These are phyloP conservation scores for Alternaria brassicae DNA, from an alignment of 2,329 filamentous ascomycete genomes.

Conservation along the genomic window DNA sequence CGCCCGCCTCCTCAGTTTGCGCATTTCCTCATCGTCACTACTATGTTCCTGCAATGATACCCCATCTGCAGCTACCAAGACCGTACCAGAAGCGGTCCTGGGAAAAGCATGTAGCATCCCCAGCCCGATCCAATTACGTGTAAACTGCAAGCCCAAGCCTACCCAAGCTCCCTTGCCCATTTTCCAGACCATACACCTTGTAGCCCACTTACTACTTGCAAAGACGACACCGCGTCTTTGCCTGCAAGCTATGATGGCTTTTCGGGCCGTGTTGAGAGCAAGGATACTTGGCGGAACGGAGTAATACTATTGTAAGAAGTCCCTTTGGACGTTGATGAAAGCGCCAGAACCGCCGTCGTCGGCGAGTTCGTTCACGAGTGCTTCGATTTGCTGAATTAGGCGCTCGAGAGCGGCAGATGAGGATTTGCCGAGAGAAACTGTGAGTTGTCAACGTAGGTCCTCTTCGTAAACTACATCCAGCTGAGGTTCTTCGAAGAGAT, in stretches of 20 bases:
- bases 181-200: not conserved
- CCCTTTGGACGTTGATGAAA: constrained; percentile 72
- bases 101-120: not conserved
- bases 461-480: not conserved
- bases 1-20: not conserved
- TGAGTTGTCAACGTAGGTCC: not conserved
- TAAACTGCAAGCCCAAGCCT: not conserved
- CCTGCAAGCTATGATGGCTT: not conserved
- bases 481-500: not conserved
- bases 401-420: constrained; percentile 85
- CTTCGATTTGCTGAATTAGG: constrained; percentile 84
- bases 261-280: not conserved
- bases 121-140: not conserved
- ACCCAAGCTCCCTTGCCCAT: constrained; percentile 4
- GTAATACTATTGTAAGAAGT: constrained; percentile 41
- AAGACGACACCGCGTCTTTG: not conserved
- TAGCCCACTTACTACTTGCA: constrained; percentile 1
- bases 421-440: constrained; percentile 89
- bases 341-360: constrained; percentile 81
- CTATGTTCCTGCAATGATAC: not conserved
- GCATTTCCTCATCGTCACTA: not conserved
- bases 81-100: not conserved
- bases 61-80: not conserved
- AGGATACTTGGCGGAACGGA: not conserved
- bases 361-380: constrained; percentile 81